Base-by-base conservation (phyloP, 2,329 filamentous ascomycete genomes). In the Fusarium sp. region DNA sequence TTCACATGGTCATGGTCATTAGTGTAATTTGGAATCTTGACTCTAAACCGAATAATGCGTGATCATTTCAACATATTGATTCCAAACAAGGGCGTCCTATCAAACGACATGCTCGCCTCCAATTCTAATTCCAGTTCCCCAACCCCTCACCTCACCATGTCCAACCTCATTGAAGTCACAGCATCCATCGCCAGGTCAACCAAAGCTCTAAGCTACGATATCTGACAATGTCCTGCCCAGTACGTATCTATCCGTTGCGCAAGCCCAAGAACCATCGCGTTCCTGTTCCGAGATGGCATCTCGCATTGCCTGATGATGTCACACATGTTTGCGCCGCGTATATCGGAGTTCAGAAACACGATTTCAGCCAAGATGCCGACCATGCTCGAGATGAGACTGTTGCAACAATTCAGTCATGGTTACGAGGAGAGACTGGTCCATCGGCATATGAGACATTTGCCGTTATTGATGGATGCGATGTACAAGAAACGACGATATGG, bases 261-360 rank as follows among this genome's bases (percentile, higher is more conserved):
- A 75, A 75, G 54, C 77, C 77, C 3, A 55, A 72, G 10, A 73
- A 77, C 22, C 77, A 79, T 43, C 59, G 61, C 24, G 75, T 72
- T 2, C 77, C 77, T 0, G 66, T 79, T n/a, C 77, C 77, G 5
- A 68, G 77, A 44, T 79, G 75, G 75, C 73, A 77, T 22, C 63
- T 79, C 6, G 53, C 62, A 3, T 64, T 77, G 8, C 51, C 55
- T 8, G 15, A 51, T 10, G 67, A 58, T 7, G 54, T 70, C 4
- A 62, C 59, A 5, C 61, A 67, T 6, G 65, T 79, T 1, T 73
- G 66, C 54, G 77, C 72, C 2, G 67, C 75, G 1, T 79, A 79
- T 24, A 63, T 78, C 10, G 78, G 78, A 5, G 22, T 79, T 4
- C 78, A 79, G 32, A 63, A 55, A 9, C 68, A 72, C 16, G 32